A percentile compares a stretch with the other conserved stretches of the same genome.
These are phyloP conservation scores for Simmondsia chinensis DNA, from an alignment of 148 eudicot genomes.

Conservation along the genomic window DNA sequence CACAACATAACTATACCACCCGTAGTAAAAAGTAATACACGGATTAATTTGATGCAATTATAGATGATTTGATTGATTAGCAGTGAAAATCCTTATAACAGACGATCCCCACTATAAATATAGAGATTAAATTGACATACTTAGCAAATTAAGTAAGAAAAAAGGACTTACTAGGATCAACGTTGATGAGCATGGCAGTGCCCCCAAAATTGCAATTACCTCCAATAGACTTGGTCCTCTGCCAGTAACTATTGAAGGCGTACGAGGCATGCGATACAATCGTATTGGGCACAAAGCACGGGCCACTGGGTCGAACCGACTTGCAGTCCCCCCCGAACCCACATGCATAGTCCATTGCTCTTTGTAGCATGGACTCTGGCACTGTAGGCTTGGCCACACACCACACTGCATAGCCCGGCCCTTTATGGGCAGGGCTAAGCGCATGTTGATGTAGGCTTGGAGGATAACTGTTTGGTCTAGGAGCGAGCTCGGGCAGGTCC, in stretches of 20 bases:
- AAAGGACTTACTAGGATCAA: conserved; percentile 37
- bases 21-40: too few species aligned
- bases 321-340: conserved; percentile 33
- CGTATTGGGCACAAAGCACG: conserved; percentile 28
- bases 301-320: conserved; percentile 21
- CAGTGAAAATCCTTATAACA: too few species aligned
- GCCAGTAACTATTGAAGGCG: conserved; percentile 61
- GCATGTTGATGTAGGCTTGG: too few species aligned
- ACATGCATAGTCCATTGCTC: conserved; percentile 47
- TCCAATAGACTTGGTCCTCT: conserved; percentile 30
- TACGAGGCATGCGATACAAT: conserved; percentile 45
- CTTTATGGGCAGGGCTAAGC: too few species aligned
- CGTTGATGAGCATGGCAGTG: conserved; percentile 39
- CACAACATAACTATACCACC: too few species aligned
- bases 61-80: too few species aligned
- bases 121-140: too few species aligned
- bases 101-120: too few species aligned
- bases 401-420: conserved; percentile 22
- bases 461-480: too few species aligned
- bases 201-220: conserved; percentile 55
- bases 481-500: too few species aligned
- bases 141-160: not conserved
- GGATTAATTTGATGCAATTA: too few species aligned
- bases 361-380: conserved; percentile 22
- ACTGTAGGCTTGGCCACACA: conserved; percentile 44